Evolutionary conservation across 2,329 filamentous ascomycete genomes (phyloP).

Genomic region (Aspergillus ochraceoroseus): DNA sequence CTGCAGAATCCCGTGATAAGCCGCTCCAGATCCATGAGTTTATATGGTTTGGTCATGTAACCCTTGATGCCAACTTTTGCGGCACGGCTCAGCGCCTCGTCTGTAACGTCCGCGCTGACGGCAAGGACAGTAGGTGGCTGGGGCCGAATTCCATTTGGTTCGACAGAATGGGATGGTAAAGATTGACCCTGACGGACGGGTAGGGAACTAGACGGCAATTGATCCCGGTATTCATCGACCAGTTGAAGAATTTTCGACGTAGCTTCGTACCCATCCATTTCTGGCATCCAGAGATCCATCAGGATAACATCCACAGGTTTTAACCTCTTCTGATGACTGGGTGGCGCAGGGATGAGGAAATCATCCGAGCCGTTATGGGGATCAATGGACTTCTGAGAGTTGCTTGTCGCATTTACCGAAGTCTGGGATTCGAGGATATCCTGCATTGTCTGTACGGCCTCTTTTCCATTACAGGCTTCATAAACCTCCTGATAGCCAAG

Average conservation of each 20-base stretch:
- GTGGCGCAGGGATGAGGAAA: slow-evolving; percentile 17
- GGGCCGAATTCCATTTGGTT: no score
- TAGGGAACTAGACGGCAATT: slow-evolving; percentile 17
- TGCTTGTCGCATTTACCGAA: slow-evolving; percentile 7
- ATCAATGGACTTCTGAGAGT: slow-evolving; percentile 20
- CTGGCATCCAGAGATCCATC: slow-evolving; percentile 74
- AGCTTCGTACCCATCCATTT: slow-evolving; percentile 68
- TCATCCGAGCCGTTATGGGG: slow-evolving; percentile 12
- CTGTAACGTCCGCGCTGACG: slow-evolving; percentile 63
- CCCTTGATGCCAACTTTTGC: slow-evolving; percentile 62
- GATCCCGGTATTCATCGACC: slow-evolving; percentile 37
- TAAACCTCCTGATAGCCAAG: slow-evolving; percentile 61
- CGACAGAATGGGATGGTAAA: background rate
- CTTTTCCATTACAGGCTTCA: slow-evolving; percentile 63
- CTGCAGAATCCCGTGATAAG: slow-evolving; percentile 51
- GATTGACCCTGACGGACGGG: no score
- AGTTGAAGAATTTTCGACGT: slow-evolving; percentile 58
- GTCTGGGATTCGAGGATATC: slow-evolving; percentile 37
- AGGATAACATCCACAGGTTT: slow-evolving; percentile 58
- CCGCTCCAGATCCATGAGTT: slow-evolving; percentile 57
- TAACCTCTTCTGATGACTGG: slow-evolving; percentile 27
- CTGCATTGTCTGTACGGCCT: slow-evolving; percentile 60
- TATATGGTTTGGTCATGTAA: slow-evolving; percentile 65
- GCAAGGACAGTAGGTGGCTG: slow-evolving; percentile 51
- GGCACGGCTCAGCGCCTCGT: slow-evolving; percentile 57